Evolutionary conservation across 768 basidiomycete genomes (phyloP), one percentile per base, ranked within the genome.

Genomic region (Basidioascus undulatus): DNA sequence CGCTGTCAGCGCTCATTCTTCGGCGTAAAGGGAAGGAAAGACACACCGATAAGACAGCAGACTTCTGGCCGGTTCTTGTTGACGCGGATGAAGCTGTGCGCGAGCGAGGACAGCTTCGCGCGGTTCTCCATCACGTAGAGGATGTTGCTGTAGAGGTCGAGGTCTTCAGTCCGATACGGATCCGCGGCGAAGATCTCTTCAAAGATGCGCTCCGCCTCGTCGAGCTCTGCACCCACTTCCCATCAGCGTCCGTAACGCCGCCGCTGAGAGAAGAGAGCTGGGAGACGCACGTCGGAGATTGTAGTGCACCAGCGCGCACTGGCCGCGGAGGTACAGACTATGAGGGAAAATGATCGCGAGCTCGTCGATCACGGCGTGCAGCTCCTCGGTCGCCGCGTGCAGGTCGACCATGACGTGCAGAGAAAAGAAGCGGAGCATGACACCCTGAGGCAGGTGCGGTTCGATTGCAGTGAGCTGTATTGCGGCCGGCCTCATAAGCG

Each of bases 11-110:
- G 20, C 15, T 6, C 12, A n/a, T 11, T 1, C 16, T 27, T 2
- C 5, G 8, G 13, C 15, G 8, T 3, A 20, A 36, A 9, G n/a
- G 32, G 13, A 28, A 25, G 26, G 24, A 11, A 12, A 19, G 12
- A 58, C 77, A 45, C 51, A 86, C 89, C 92, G 42, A 96, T 77
- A 40, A 96, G 65, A 56, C 83, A 89, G 55, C 89, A 94, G 3
- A 89, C 76, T 62, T 98, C 92, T 21, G 92, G 89, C 23, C 89
- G 68, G 59, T 89, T 80, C 58, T 82, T 76, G 51, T 96, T 86
- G 25, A 89, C 61, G 21, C 72, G 68, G 35, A 84, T 67, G 57
- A 86, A 89, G 48, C 87, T 76, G 47, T 86, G 84, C 7, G 89
- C 92, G 28, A 96, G 66, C 55, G 73, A 74, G 16, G 86, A 86